These are phyloP conservation scores for Saccharum spontaneum DNA, from an alignment of 176 grass and related monocot species.

Conservation along the genomic window DNA sequence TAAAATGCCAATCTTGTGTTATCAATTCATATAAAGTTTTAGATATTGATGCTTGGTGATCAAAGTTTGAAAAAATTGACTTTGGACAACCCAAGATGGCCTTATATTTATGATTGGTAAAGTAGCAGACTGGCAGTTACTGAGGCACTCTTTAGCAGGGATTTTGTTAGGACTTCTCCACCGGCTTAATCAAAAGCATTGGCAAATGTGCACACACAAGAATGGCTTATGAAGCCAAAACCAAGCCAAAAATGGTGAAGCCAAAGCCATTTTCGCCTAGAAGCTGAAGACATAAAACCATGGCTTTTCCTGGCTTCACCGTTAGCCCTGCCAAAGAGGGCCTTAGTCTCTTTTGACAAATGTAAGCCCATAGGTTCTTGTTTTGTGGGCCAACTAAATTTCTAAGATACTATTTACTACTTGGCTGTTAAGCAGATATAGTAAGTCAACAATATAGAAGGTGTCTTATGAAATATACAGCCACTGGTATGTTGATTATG, in stretches of 20 bases:
- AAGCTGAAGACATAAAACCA: neutral
- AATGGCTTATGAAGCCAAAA: neutral
- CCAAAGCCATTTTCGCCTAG: neutral
- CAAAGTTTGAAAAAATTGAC: neutral
- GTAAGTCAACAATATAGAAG: slow-evolving; percentile 10
- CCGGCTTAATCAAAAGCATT: neutral
- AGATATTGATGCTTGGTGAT: neutral
- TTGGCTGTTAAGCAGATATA: neutral
- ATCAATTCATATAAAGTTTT: neutral
- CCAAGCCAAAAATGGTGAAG: too few species aligned
- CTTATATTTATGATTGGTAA: neutral
- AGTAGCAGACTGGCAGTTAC: neutral
- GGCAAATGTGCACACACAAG: neutral
- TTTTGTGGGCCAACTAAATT: neutral
- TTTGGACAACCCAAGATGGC: neutral
- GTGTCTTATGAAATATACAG: neutral
- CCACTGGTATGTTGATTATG: slow-evolving; percentile 5
- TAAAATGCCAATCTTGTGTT: neutral
- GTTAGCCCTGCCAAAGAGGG: neutral
- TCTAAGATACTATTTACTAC: slow-evolving; percentile 15
- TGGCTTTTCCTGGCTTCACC: neutral
- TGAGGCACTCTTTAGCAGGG: neutral
- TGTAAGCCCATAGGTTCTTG: neutral
- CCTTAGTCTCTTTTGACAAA: slow-evolving; percentile 12
- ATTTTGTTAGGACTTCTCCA: neutral